A percentile compares a stretch with the other conserved stretches of the same genome.
phyloP scores from a whole-genome alignment of 371 early-diverging fungal species.

The Mortierella sp. region DNA sequence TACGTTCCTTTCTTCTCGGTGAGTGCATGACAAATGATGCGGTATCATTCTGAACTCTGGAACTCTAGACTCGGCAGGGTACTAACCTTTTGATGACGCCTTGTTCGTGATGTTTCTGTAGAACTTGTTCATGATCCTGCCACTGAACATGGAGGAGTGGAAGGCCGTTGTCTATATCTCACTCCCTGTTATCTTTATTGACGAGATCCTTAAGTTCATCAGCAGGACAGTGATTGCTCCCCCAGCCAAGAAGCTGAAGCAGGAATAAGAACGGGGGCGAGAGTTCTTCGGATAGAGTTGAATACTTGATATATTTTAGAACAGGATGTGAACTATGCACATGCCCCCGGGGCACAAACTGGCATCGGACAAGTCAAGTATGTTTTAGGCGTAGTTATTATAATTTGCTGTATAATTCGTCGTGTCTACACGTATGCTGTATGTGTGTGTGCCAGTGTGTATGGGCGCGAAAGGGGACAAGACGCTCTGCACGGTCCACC shows the following conservation, averaged over 20 bases:
- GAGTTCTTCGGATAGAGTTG: not conserved
- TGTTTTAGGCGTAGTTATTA: no score
- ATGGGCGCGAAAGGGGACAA: no score
- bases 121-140: conserved; percentile 86
- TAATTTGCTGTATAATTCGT: no score
- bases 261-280: conserved; percentile 18
- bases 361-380: no score
- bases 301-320: no score
- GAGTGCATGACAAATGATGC: conserved; percentile 34
- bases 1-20: conserved; percentile 85
- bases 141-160: conserved; percentile 92
- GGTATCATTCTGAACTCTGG: no score
- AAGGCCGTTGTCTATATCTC: conserved; percentile 90
- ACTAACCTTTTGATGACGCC: not conserved
- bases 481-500: no score
- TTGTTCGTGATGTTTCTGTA: conserved; percentile 34
- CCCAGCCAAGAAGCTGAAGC: conserved; percentile 53
- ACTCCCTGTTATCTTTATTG: conserved; percentile 90
- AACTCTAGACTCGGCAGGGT: no score
- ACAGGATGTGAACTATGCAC: no score
- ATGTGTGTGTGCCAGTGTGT: no score
- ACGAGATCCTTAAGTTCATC: conserved; percentile 91
- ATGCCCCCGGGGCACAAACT: no score
- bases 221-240: conserved; percentile 74
- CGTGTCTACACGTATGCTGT: no score